Base-by-base conservation (phyloP, 2,329 filamentous ascomycete genomes). In the Cladorrhinum sp. region DNA sequence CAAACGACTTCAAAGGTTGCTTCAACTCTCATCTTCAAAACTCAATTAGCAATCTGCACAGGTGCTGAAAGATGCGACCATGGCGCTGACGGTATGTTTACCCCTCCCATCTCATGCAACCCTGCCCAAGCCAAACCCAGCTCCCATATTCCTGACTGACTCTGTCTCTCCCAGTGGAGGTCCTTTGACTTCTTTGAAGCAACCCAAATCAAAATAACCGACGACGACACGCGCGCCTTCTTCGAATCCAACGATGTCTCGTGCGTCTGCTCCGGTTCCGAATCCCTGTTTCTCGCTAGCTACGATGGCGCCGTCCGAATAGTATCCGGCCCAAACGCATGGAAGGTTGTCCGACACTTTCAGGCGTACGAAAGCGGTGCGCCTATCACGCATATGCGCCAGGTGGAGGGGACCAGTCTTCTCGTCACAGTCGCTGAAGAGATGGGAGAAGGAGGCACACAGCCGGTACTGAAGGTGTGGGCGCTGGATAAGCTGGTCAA, bases 141-240 rank as follows among this genome's bases (percentile, higher is more conserved):
- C 36, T 20, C 27, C 4, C 20, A 20, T 5, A 1, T 9, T 36
- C 13, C n/a, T n/a, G n/a, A 49, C 53, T 56, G 24, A 56, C 53
- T 36, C 55, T 20, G 22, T 16, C 16, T 18, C 18, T 24, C 1
- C 38, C 67, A 96, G 93, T 98, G 95, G 93, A 97, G 97, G 90
- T 88, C 90, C 69, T 99, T 99, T 81, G 93, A 96, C 83, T 99
- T 99, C 87, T 98, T 99, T 85, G 92, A 97, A 78, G 92, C 96
- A 75, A 87, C 87, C 73, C 88, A 90, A 73, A 87, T 97, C 75
- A 86, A 89, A 72, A 83, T 93, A 70, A 84, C 84, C 68, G 89
- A 96, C 74, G 88, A 89, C 71, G 91, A 96, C 73, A 89, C 86
- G 73, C 86, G 87, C 68, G 83, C 86, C 71, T 83, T 92, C 72